Conservation (phyloP, 2,329 filamentous ascomycete genomes). For the Penicillium fuscoglaucum region DNA sequence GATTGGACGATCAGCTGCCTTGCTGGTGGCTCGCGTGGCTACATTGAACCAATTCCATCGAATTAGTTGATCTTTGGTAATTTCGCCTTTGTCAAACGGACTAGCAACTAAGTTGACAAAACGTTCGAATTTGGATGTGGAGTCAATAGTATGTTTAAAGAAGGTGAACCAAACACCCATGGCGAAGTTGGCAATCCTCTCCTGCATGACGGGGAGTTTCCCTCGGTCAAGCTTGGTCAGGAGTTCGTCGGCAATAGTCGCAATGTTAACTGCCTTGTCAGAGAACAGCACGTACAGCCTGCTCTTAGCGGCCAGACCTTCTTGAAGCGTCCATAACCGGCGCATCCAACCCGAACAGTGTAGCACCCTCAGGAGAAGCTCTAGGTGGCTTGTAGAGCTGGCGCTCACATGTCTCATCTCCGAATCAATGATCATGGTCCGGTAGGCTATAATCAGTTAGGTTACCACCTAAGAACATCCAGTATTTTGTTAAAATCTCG, state of each 20-base stretch:
- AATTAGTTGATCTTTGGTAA: neutral
- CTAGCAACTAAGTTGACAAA: neutral
- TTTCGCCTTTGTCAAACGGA: neutral
- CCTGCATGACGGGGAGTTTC: neutral
- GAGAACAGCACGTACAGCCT: conserved; percentile 37
- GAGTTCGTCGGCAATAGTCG: conserved; percentile 14
- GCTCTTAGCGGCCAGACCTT: conserved; percentile 30
- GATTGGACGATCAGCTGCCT: conserved; percentile 11
- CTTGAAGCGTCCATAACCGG: conserved; percentile 46
- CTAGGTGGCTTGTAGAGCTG: conserved; percentile 8
- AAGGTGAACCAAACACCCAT: neutral
- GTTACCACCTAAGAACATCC: neutral
- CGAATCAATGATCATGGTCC: neutral
- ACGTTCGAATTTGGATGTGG: neutral
- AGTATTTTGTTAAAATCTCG: neutral
- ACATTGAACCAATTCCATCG: conserved; percentile 15
- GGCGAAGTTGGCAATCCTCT: neutral
- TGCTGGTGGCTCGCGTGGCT: conserved; percentile 12
- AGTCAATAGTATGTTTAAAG: neutral
- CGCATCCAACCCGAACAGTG: conserved; percentile 41
- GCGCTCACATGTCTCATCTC: neutral
- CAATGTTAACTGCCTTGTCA: conserved; percentile 28
- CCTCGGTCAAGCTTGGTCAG: conserved; percentile 12
- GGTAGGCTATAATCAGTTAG: neutral
- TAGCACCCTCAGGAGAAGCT: conserved; percentile 35